Evolutionary conservation across 2,329 filamentous ascomycete genomes (phyloP).

Genomic region (Fusarium hostae): DNA sequence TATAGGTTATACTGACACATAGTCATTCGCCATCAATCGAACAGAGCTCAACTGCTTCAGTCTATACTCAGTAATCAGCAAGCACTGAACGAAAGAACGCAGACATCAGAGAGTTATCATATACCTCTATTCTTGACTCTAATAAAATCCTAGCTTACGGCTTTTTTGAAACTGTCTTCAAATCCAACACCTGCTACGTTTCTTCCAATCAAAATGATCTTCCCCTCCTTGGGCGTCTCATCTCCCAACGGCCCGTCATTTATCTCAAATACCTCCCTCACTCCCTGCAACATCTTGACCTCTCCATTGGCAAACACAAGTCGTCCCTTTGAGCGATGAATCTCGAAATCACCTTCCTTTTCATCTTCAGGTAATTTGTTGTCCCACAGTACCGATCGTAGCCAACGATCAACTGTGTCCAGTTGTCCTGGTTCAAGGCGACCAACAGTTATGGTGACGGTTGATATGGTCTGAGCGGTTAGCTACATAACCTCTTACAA

Average conservation of each 20-base stretch:
- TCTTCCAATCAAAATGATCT: conserved; percentile 73
- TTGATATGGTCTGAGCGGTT: conserved; percentile 78
- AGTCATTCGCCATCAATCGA: rapidly evolving
- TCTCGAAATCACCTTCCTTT: conserved; percentile 68
- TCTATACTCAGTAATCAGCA: neutral
- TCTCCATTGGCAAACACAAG: conserved; percentile 72
- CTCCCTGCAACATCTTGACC: conserved; percentile 86
- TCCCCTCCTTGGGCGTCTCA: conserved; percentile 56
- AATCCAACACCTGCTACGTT: conserved; percentile 64
- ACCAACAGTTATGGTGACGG: conserved; percentile 76
- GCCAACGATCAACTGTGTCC: conserved; percentile 78
- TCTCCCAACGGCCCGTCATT: conserved; percentile 66
- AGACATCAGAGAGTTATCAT: neutral
- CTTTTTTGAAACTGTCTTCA: conserved; percentile 54
- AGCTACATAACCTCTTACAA: conserved; percentile 16
- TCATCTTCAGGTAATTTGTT: conserved; percentile 64
- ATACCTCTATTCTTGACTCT: neutral
- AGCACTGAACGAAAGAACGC: neutral
- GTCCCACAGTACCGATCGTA: conserved; percentile 88
- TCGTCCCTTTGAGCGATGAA: conserved; percentile 89
- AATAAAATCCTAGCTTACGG: conserved; percentile 33
- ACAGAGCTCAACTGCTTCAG: neutral
- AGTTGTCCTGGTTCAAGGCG: conserved; percentile 68
- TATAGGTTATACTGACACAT: conserved; percentile 33
- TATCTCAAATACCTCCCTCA: conserved; percentile 93